Evolutionary conservation across 2,329 filamentous ascomycete species (phyloP).

Genomic region (Colletotrichum caudatum): DNA sequence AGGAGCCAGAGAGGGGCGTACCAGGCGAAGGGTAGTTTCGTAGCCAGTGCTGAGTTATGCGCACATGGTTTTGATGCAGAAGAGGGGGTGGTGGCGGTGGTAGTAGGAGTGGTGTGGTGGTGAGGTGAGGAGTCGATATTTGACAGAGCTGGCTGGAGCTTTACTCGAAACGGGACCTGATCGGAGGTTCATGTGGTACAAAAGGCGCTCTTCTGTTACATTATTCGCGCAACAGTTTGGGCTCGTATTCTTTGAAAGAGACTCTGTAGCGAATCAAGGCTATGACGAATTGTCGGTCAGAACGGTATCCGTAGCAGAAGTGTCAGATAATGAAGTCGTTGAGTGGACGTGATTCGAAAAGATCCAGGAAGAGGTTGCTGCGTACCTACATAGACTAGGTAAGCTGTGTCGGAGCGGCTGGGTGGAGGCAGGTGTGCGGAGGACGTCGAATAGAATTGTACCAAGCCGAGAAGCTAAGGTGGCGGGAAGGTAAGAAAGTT

Average conservation of each 20-base stretch:
- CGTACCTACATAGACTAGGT: not conserved
- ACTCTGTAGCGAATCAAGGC: constrained; percentile 5
- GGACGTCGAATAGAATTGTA: constrained; percentile 17
- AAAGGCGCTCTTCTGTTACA: not conserved
- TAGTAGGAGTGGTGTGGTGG: not conserved
- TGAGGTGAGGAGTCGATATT: constrained; percentile 8
- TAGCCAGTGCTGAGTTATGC: constrained; percentile 17
- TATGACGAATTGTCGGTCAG: constrained; percentile 35
- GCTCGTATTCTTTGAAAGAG: constrained; percentile 21
- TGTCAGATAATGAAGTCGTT: constrained; percentile 43
- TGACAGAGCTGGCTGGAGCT: constrained; percentile 6
- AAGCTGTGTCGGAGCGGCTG: constrained; percentile 22
- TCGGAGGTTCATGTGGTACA: constrained; percentile 12
- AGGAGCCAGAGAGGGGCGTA: constrained; percentile 4
- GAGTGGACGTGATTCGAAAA: constrained; percentile 47
- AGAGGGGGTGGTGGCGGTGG: not conserved
- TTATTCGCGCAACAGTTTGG: constrained; percentile 22
- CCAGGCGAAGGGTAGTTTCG: not conserved
- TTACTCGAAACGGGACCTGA: not conserved
- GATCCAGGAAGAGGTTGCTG: not conserved
- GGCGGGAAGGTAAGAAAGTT: constrained; percentile 28
- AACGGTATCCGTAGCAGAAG: constrained; percentile 22
- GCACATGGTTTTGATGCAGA: constrained; percentile 17
- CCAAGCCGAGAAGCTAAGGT: constrained; percentile 9
- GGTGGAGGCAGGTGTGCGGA: constrained; percentile 17